Percentiles rank a stretch among this genome's conserved stretches.
Conservation (phyloP, 164 flowering plant genomes). For the Tetracentron sinense region DNA sequence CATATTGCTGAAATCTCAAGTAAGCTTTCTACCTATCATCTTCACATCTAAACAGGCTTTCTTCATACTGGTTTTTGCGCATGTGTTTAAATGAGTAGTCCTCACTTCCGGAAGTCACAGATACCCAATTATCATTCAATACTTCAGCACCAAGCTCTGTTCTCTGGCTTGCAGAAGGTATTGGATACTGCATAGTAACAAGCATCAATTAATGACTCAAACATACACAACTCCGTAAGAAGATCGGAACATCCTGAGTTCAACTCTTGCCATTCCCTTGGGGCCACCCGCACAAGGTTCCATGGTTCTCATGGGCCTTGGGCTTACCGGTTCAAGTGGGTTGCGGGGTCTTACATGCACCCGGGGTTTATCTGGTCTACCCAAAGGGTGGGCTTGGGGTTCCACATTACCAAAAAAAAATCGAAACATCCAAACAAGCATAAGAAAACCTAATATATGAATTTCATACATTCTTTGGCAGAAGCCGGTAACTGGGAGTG, state of each 20-base stretch:
- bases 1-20: too few relatives aligned
- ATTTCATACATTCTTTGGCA: constrained; percentile 77
- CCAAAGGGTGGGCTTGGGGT: background rate
- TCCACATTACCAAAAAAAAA: too few relatives aligned
- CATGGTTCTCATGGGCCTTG: too few relatives aligned
- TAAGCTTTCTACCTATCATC: constrained; percentile 73
- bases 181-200: constrained; percentile 65
- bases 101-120: constrained; percentile 98
- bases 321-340: too few relatives aligned
- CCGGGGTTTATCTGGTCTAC: too few relatives aligned
- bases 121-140: constrained; percentile 94
- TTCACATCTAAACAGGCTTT: constrained; percentile 93
- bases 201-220: constrained; percentile 76
- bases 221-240: too few relatives aligned
- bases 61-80: constrained; percentile 98
- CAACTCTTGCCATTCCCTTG: too few relatives aligned
- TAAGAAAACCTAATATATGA: background rate
- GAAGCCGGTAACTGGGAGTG: constrained; percentile 94
- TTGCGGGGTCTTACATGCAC: too few relatives aligned
- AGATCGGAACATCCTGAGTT: background rate
- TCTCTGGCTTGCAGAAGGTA: constrained; percentile 79
- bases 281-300: too few relatives aligned
- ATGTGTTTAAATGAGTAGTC: constrained; percentile 97
- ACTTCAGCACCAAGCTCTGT: constrained; percentile 77
- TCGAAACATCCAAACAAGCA: background rate